Conservation (phyloP, 352 stramenopile genomes). For the Phytophthora cryptogea region DNA sequence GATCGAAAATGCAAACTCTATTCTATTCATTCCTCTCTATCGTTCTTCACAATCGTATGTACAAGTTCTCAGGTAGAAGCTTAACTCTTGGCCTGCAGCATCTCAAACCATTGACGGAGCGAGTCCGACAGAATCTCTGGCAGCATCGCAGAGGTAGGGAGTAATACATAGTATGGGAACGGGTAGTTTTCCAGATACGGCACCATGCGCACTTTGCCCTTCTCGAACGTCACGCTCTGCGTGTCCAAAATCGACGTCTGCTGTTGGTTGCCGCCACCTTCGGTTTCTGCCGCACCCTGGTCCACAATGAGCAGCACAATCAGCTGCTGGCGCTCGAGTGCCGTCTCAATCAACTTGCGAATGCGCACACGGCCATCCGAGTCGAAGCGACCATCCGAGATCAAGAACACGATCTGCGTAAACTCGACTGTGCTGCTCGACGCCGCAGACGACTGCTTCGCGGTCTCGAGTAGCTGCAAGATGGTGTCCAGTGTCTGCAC, state of each 20-base stretch:
- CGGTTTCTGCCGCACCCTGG: conserved; percentile 48
- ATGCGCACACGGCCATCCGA: conserved; percentile 95
- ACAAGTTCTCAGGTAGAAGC: background rate
- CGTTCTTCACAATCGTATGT: background rate
- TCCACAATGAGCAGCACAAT: conserved; percentile 99
- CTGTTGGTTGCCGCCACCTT: conserved; percentile 34
- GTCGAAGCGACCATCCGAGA: conserved; percentile 99
- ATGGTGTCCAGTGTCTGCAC: conserved; percentile 94
- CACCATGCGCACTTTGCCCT: conserved; percentile 96
- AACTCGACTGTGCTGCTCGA: conserved; percentile 74
- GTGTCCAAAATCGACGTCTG: conserved; percentile 98
- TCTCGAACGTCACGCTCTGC: conserved; percentile 96
- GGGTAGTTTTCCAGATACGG: conserved; percentile 99
- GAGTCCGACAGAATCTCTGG: conserved; percentile 99
- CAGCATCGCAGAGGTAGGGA: conserved; percentile 95
- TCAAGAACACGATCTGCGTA: conserved; percentile 99
- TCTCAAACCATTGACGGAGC: conserved; percentile 99
- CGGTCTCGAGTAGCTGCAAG: conserved; percentile 89
- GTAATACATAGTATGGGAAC: conserved; percentile 99
- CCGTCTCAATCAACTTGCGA: conserved; percentile 95
- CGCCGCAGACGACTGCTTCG: conserved; percentile 58
- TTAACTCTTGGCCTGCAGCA: conserved; percentile 85
- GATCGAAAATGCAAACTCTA: background rate
- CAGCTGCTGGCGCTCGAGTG: conserved; percentile 97
- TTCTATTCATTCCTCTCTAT: conserved; percentile 2